Evolutionary conservation across 2,329 filamentous ascomycete species (phyloP), one percentile per base, ranked within the genome.

Genomic region (Monosporascus sp.): DNA sequence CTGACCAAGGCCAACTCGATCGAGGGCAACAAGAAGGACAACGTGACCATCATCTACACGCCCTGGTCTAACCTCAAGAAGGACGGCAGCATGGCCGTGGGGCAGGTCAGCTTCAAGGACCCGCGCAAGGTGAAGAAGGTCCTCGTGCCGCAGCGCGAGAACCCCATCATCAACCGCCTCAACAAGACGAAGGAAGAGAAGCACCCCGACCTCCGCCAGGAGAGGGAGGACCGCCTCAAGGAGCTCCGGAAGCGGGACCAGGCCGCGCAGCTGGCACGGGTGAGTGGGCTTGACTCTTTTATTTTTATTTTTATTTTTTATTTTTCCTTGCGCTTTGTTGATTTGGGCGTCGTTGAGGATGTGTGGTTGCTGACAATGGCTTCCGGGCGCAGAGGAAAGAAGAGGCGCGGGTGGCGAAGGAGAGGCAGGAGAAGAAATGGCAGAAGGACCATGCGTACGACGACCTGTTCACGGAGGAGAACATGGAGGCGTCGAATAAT

Each of bases 1-100:
- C 79, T 99, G 63, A 99, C 94, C 53, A 99, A 99, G 74, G 94
- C 94, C 57, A 99, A 99, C 74, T 97, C 91, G 53, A 99, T 99
- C 63, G 94, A 99, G 77, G 94, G 94, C 58, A 99, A 99, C 77
- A 99, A 99, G 74, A 97, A 97, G 72, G 93, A 97, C 71, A 97
- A 97, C 72, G 78, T 99, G 64, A 96, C 91, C 17, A 72, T 99
- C 66, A 95, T 99, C 66, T 99, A 99, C 75, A 99, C 94, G 5
- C 94, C 94, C 6, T 97, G 94, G 91, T 88, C 89, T 45, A 99
- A 99, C 70, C 81, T 99, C 37, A 88, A 90, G 69, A 99, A 99
- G 69, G 90, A 95, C 66, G 93, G 92, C 31, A 90, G 87, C 69
- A 99, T 99, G 94, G 92, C 90, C 18, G 87, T 87, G 3, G 94